Evolutionary conservation across 164 flowering plant genomes (phyloP), one percentile per base, ranked within the genome.

Genomic region (Berberis vulgaris): DNA sequence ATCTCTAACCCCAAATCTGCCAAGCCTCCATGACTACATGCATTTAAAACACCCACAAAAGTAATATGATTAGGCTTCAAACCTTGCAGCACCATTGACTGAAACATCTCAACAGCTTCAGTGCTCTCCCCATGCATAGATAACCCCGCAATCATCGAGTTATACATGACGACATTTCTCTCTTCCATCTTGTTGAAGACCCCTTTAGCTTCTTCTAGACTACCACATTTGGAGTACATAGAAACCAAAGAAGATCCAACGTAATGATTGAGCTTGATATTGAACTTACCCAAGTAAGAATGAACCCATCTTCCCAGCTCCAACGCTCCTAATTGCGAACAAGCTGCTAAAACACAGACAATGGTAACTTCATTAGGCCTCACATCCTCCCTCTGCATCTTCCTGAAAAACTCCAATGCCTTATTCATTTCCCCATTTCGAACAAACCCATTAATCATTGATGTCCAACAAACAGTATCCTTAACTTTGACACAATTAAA

Each of bases 161-260:
- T 82, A 82, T 82, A 80, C 26, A 79, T 75, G 1, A 69, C 73
- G 5, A 78, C 78, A 71, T 80, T 76, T 67, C 67, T 79, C 7
- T 52, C 8, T 11, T 5, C 40, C 2, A 67, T 1, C 12, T 47
- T 11, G 41, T 78, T 68, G 59, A 82, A 80, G 50, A 81, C 10
- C 11, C 61, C 45, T 65, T 64, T 60, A 1, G 82, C 74, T 43
- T 58, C 65, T 7, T 11, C 55, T 7, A 81, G 64, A 46, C 76
- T 77, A 42, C 87, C 82, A 62, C 85, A 84, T 67, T 78, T 82
- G 39, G 70, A 69, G 64, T 84, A 84, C 84, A 79, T 84, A 65
- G 76, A 65, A 12, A 82, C 59, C 12, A 82, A 65, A 54, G 80
- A 71, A 3, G 67, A 52, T 26, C 64, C 73, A 43, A 49, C 10